Evolutionary conservation across 1,284 basidiomycete genomes (phyloP), one percentile per base, ranked within the genome.

Genomic region (Coniferiporia sulphurascens): DNA sequence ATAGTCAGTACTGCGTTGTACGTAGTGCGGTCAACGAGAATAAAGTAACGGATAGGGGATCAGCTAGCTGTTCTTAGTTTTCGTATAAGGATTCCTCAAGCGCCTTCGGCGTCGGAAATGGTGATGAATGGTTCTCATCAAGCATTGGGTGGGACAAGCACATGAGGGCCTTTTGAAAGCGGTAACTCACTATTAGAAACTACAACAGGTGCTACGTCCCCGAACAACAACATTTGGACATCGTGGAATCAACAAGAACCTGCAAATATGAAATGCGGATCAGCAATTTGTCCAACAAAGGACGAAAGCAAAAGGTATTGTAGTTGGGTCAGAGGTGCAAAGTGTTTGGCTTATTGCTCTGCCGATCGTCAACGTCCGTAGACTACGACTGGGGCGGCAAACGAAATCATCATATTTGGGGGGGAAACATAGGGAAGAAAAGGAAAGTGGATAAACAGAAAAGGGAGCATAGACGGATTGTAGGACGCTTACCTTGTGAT

Each of bases 61-160:
- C 65, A 65, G 65, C 57, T 65, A 63, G 65, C 65, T 65, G 65
- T 65, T 65, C 65, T 65, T 65, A 65, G 65, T 59, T 49, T 62
- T 62, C 61, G 7, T 61, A 32, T 55, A 38, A 45, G 35, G 41
- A 19, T 63, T 55, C 62, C 63, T 55, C 53, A 63, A 58, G 17
- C 51, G 58, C 56, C 46, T 51, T 49, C 51, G 59, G 60, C 59
- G 59, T 60, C 63, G 52, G 63, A 60, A 27, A 55, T 57, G 56
- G 52, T 63, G 65, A 52, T 27, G 48, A 58, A 60, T 9, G 38
- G 22, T 60, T 63, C 36, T 65, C 65, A 65, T 65, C 65, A 63
- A 58, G 48, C 27, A 5, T 27, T 27, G 2, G 27, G 27, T 27
- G 27, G 27, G 27, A 27, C 27, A 27, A 5, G 27, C 27, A 27